A percentile compares a stretch with the other conserved stretches of the same genome.
These are phyloP conservation scores for Cutaneotrichosporon cavernicola DNA, from an alignment of 1,284 basidiomycete species.

Conservation along the genomic window DNA sequence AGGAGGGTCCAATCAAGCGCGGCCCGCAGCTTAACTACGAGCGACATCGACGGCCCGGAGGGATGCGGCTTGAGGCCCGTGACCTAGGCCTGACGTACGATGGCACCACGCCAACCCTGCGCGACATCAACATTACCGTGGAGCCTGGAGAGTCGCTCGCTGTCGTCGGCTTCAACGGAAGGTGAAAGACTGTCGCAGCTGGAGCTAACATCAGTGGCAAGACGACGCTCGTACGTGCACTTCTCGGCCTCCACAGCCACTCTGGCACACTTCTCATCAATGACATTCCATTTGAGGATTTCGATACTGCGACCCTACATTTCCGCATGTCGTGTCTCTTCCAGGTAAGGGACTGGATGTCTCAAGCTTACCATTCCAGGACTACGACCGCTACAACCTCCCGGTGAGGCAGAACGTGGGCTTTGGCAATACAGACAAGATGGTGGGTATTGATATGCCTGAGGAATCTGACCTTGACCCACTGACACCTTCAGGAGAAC, in stretches of 20 bases:
- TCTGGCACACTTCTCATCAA: conserved; percentile 66
- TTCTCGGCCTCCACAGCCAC: conserved; percentile 66
- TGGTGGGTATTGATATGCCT: conserved; percentile 15
- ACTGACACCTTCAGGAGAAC: conserved; percentile 18
- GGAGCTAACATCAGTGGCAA: conserved; percentile 55
- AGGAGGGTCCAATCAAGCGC: conserved; percentile 59
- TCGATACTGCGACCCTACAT: conserved; percentile 68
- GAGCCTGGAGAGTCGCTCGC: conserved; percentile 72
- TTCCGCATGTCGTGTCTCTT: conserved; percentile 71
- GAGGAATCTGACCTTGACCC: not conserved
- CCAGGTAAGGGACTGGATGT: conserved; percentile 10
- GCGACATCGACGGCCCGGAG: conserved; percentile 41
- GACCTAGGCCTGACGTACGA: conserved; percentile 74
- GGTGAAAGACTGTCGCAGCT: not conserved
- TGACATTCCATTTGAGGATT: conserved; percentile 63
- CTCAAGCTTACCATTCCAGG: conserved; percentile 55
- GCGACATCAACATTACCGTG: conserved; percentile 66
- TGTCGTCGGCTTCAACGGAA: conserved; percentile 63
- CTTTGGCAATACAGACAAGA: conserved; percentile 61
- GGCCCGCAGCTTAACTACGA: conserved; percentile 40
- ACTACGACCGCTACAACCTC: conserved; percentile 71
- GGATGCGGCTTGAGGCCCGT: conserved; percentile 69
- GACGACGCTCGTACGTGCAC: conserved; percentile 73
- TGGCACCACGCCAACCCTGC: conserved; percentile 65
- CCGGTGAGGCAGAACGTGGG: conserved; percentile 74